Percentiles rank a stretch among this genome's conserved stretches.
phyloP scores from a whole-genome alignment of 73 alveolate species.

The Tetrahymena malaccensis region DNA sequence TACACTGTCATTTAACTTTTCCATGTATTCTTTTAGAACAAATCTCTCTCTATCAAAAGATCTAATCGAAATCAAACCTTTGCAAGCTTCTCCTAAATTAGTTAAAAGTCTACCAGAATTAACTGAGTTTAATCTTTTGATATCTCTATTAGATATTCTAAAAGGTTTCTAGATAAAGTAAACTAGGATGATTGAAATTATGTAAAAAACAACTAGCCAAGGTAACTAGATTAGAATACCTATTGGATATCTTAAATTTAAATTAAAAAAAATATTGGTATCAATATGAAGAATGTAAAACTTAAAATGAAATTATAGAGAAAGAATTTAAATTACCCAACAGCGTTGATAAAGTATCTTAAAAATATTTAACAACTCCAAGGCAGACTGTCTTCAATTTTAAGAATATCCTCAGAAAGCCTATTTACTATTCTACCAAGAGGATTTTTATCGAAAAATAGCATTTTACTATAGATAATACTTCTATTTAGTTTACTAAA shows the following conservation, averaged over 20 bases:
- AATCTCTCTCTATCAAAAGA: slow-evolving; percentile 14
- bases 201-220: slow-evolving; percentile 12
- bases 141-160: slow-evolving; percentile 25
- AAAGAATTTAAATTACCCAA: background rate
- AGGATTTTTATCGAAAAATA: slow-evolving; percentile 29
- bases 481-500: background rate
- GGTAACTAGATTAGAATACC: slow-evolving; percentile 22
- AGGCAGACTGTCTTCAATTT: slow-evolving; percentile 25
- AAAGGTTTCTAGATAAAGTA: background rate
- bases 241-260: slow-evolving; percentile 12
- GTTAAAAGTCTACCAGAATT: slow-evolving; percentile 20
- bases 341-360: background rate
- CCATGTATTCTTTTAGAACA: slow-evolving; percentile 10
- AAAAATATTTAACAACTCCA: background rate
- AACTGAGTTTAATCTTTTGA: slow-evolving; percentile 28
- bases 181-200: background rate
- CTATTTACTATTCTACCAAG: slow-evolving; percentile 36
- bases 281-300: too few relatives aligned
- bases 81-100: slow-evolving; percentile 16
- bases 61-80: slow-evolving; percentile 21
- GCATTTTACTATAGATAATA: slow-evolving; percentile 17
- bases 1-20: slow-evolving; percentile 1
- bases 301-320: too few relatives aligned
- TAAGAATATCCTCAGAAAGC: slow-evolving; percentile 22
- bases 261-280: background rate